phyloP scores from a whole-genome alignment of 164 flowering plant genomes.

The Piper longum region DNA sequence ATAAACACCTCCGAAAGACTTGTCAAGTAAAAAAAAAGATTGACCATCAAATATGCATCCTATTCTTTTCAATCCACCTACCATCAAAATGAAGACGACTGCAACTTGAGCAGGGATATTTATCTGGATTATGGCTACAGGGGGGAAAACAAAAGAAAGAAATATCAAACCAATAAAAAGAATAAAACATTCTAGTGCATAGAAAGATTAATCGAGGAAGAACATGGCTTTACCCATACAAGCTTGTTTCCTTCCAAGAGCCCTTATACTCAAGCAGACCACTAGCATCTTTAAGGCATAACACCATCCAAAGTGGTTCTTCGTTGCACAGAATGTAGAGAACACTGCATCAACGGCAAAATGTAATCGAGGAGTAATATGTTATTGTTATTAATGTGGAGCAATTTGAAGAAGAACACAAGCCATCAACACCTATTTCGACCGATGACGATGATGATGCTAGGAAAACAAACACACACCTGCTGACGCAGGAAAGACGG shows the following conservation, averaged over 20 bases:
- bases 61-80: slow-evolving; percentile 11
- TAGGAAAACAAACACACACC: slow-evolving; percentile 13
- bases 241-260: slow-evolving; percentile 76
- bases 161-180: neutral
- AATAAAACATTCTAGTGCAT: neutral
- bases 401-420: neutral
- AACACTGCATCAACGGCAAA: slow-evolving; percentile 40
- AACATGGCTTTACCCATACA: slow-evolving; percentile 29
- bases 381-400: neutral
- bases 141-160: slow-evolving; percentile 1
- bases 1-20: too few species aligned
- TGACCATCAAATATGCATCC: neutral
- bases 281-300: slow-evolving; percentile 36
- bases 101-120: slow-evolving; percentile 15
- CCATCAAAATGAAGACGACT: slow-evolving; percentile 59
- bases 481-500: slow-evolving; percentile 90
- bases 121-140: slow-evolving; percentile 26
- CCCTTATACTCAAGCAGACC: slow-evolving; percentile 63
- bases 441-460: neutral
- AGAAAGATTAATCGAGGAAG: neutral
- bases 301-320: slow-evolving; percentile 90
- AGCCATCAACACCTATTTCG: neutral
- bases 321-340: slow-evolving; percentile 89
- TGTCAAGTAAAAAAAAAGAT: neutral
- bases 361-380: neutral